phyloP scores from a whole-genome alignment of 345 rosid genomes.

The Acer yangbiense region DNA sequence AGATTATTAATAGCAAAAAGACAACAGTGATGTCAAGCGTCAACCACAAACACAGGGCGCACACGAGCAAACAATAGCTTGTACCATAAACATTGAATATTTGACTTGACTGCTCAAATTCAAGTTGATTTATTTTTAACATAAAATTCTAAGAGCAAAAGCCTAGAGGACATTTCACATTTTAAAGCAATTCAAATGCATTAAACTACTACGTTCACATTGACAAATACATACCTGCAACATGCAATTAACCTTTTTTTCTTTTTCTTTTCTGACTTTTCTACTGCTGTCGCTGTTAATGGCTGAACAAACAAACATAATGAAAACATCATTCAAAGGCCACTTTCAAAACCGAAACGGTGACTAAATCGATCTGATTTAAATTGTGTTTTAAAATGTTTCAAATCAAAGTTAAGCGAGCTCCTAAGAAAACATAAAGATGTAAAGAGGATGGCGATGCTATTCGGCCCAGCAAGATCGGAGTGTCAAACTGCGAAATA shows the following conservation, averaged over 20 bases:
- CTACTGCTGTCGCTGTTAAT: neutral
- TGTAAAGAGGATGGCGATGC: neutral
- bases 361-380: neutral
- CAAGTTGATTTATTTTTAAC: neutral
- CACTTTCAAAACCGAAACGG: neutral
- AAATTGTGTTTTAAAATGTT: neutral
- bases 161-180: neutral
- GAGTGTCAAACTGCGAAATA: neutral
- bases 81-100: neutral
- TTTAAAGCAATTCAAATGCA: neutral
- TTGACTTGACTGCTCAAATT: slow-evolving; percentile 4
- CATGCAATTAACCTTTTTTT: neutral
- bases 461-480: neutral
- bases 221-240: neutral
- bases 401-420: neutral
- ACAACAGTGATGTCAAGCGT: neutral
- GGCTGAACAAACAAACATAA: neutral
- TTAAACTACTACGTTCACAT: neutral
- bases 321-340: neutral
- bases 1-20: neutral
- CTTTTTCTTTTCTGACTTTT: neutral
- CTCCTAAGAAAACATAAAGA: neutral
- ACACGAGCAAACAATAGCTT: neutral
- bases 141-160: neutral
- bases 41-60: neutral